These are phyloP conservation scores for Zymoseptoria tritici DNA, from an alignment of 2,329 filamentous ascomycete genomes.

Conservation along the genomic window DNA sequence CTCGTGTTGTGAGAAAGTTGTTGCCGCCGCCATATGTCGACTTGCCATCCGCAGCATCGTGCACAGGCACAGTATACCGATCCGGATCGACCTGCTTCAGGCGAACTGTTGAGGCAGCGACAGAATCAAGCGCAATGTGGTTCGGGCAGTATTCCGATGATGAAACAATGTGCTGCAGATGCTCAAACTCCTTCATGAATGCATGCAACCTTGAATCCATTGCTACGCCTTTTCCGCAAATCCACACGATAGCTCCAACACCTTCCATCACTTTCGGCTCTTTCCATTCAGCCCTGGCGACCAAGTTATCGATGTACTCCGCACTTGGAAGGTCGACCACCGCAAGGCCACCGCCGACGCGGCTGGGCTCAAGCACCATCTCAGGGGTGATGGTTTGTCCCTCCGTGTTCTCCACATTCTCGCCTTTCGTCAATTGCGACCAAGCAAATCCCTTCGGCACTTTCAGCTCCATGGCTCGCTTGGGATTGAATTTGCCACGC, in stretches of 20 bases:
- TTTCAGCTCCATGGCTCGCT: constrained; percentile 57
- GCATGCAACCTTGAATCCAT: constrained; percentile 54
- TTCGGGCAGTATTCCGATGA: constrained; percentile 69
- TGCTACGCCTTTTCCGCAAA: constrained; percentile 62
- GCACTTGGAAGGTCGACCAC: constrained; percentile 69
- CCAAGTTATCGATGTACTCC: constrained; percentile 62
- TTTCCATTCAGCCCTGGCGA: constrained; percentile 66
- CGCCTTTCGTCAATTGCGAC: constrained; percentile 53
- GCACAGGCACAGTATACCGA: constrained; percentile 63
- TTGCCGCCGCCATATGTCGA: constrained; percentile 11
- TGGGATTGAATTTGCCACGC: constrained; percentile 71
- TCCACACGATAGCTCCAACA: constrained; percentile 69
- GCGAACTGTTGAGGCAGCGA: constrained; percentile 58
- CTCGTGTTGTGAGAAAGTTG: constrained; percentile 4
- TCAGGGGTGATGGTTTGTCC: constrained; percentile 70
- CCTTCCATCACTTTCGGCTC: constrained; percentile 57
- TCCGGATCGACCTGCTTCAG: constrained; percentile 65
- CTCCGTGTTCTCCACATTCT: constrained; percentile 55
- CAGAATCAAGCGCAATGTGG: constrained; percentile 61
- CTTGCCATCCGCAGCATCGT: constrained; percentile 46
- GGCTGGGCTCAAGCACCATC: constrained; percentile 68
- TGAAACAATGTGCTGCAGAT: constrained; percentile 69
- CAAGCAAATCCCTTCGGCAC: constrained; percentile 56
- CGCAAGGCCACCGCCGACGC: constrained; percentile 65
- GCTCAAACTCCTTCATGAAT: constrained; percentile 59